Percentiles rank a stretch among this genome's conserved stretches.
phyloP scores from a whole-genome alignment of 2,329 filamentous ascomycete genomes.

The Colletotrichum costaricense region DNA sequence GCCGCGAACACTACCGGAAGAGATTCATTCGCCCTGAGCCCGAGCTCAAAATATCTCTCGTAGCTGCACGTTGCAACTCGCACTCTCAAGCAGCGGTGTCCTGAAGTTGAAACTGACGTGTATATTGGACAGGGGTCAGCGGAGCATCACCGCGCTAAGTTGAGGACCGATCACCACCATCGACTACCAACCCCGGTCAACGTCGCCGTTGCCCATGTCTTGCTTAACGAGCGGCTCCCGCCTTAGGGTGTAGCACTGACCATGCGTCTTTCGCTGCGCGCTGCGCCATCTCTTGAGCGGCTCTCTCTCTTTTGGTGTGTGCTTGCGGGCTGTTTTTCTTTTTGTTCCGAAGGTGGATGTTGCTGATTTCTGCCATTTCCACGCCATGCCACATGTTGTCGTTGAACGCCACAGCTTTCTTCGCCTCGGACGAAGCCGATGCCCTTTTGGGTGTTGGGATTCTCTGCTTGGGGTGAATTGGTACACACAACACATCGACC shows the following conservation, averaged over 20 bases:
- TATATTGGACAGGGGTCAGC: conserved; percentile 26
- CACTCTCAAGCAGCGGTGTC: conserved; percentile 28
- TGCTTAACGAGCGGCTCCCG: conserved; percentile 35
- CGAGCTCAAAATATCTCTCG: conserved; percentile 25
- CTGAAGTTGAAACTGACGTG: conserved; percentile 36
- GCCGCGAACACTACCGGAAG: conserved; percentile 19
- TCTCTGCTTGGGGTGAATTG: background rate
- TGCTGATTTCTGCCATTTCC: conserved; percentile 20
- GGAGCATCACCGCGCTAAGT: conserved; percentile 25
- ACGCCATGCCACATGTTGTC: conserved; percentile 12
- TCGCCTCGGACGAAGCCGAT: conserved; percentile 23
- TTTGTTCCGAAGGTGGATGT: conserved; percentile 8
- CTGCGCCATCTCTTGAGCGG: conserved; percentile 16
- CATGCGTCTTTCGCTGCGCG: conserved; percentile 23
- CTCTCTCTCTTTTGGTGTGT: conserved; percentile 16
- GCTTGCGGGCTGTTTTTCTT: conserved; percentile 1
- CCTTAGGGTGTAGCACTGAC: conserved; percentile 12
- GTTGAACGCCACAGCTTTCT: conserved; percentile 20
- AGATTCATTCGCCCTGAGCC: background rate
- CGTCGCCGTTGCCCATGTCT: conserved; percentile 30
- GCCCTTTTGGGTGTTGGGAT: conserved; percentile 1
- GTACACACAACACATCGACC: background rate
- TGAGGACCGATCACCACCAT: background rate
- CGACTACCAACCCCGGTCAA: background rate
- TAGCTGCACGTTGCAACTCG: conserved; percentile 23